Evolutionary conservation across 306 rosid genomes (phyloP).

Genomic region (Aeschynomene evenia): DNA sequence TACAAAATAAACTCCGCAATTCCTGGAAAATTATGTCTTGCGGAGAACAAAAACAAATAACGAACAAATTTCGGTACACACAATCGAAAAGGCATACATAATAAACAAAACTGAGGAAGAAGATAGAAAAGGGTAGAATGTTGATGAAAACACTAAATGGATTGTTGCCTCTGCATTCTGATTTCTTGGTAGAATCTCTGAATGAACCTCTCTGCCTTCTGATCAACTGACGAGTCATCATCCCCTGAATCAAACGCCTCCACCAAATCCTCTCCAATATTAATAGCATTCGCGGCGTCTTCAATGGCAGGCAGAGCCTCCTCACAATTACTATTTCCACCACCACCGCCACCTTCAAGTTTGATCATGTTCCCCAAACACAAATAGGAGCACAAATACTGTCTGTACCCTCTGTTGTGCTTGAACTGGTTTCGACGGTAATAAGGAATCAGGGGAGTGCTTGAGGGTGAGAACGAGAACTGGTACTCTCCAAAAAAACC

Average conservation of each 20-base stretch:
- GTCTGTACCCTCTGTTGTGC: slow-evolving; percentile 2
- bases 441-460: slow-evolving; percentile 46
- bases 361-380: slow-evolving; percentile 45
- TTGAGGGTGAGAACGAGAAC: slow-evolving; percentile 46
- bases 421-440: slow-evolving; percentile 21
- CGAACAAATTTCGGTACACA: not conserved
- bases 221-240: slow-evolving; percentile 62
- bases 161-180: slow-evolving; percentile 54
- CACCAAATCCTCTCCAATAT: slow-evolving; percentile 16
- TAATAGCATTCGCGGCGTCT: not conserved
- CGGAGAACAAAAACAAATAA: slow-evolving; percentile 25
- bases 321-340: slow-evolving; percentile 21
- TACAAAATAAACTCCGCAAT: slow-evolving; percentile 32
- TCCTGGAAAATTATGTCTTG: slow-evolving; percentile 9
- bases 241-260: slow-evolving; percentile 41
- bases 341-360: slow-evolving; percentile 21
- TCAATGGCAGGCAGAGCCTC: slow-evolving; percentile 35
- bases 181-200: slow-evolving; percentile 61
- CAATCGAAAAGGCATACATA: not conserved
- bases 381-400: slow-evolving; percentile 34
- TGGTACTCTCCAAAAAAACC: slow-evolving; percentile 42
- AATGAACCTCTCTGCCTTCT: slow-evolving; percentile 67
- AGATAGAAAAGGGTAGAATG: not conserved
- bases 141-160: slow-evolving; percentile 28
- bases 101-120: not conserved